Percentiles rank a stretch among this genome's conserved stretches.
These are phyloP conservation scores for Plasmodium blacklocki DNA, from an alignment of 169 alveolate genomes.

Conservation along the genomic window DNA sequence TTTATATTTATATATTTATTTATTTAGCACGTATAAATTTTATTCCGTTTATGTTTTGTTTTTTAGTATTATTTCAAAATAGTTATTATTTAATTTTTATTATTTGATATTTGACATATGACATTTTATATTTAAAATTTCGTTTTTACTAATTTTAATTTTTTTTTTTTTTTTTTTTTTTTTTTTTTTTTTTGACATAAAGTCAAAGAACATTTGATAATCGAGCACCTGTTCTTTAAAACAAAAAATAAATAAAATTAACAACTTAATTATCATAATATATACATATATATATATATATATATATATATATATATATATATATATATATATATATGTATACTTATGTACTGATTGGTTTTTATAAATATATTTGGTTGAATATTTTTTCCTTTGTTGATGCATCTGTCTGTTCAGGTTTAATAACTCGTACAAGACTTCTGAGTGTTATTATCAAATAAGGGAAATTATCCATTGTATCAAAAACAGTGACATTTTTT, in stretches of 20 bases:
- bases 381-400: conserved; percentile 23
- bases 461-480: conserved; percentile 56
- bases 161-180: too few species aligned
- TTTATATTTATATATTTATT: too few species aligned
- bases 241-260: too few species aligned
- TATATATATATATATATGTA: not conserved
- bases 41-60: not conserved
- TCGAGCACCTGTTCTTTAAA: too few species aligned
- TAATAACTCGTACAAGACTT: conserved; percentile 68
- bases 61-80: too few species aligned
- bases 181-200: too few species aligned
- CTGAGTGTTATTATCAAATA: conserved; percentile 55
- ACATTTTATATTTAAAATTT: too few species aligned
- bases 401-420: conserved; percentile 56
- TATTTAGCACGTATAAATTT: not conserved
- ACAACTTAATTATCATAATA: not conserved
- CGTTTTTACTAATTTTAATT: too few species aligned
- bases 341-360: too few species aligned
- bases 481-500: conserved; percentile 63
- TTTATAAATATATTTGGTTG: not conserved
- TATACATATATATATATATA: not conserved
- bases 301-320: not conserved
- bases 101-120: too few species aligned
- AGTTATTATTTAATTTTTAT: too few species aligned
- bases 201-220: too few species aligned